Evolutionary conservation across 805 yeast species (phyloP), one percentile per base, ranked within the genome.

Genomic region (Starmerella stellata): DNA sequence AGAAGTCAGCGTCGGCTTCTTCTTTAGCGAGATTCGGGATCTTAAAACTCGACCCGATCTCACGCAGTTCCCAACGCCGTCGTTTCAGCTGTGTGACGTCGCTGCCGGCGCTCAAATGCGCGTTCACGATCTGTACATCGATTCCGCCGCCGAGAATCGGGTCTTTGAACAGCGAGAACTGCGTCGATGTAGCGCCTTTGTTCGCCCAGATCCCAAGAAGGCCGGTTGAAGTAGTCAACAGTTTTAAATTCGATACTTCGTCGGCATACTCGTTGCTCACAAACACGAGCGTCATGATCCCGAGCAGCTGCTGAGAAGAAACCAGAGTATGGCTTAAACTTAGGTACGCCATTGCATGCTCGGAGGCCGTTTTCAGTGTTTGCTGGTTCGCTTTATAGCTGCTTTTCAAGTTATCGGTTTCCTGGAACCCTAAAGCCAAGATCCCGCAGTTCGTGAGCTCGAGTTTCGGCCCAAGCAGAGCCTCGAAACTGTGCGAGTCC

Each of bases 351-450:
- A 46, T 46, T 17, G 57, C 40, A 16, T 41, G 41, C 19, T 42
- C 44, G 9, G 46, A 41, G 29, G 55, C 50, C 4, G 45, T 33
- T 13, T 45, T 45, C 33, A 55, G 44, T 0, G 62, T 61, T 14
- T 40, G 46, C 21, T 49, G 43, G 43, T 55, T 59, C 9, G 63
- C 54, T 30, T 51, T 53, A 24, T 56, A 40, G 31, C 54, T 59
- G 37, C 54, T 51, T 28, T 41, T 45, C 11, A 51, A 61, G 4
- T 65, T 64, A 52, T 75, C 81, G 17, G 51, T 33, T 28, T 90
- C 98, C 56, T 90, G 93, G 37, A 90, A 64, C 5, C 93, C 95
- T 45, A 90, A 65, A 2, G 76, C 77, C 16, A 80, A 75, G 15
- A 32, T 15, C 7, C 9, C 35, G 17, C 11, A 7, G 9, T 32